phyloP scores from a whole-genome alignment of 352 stramenopile species.

The Pythium aristosporum region DNA sequence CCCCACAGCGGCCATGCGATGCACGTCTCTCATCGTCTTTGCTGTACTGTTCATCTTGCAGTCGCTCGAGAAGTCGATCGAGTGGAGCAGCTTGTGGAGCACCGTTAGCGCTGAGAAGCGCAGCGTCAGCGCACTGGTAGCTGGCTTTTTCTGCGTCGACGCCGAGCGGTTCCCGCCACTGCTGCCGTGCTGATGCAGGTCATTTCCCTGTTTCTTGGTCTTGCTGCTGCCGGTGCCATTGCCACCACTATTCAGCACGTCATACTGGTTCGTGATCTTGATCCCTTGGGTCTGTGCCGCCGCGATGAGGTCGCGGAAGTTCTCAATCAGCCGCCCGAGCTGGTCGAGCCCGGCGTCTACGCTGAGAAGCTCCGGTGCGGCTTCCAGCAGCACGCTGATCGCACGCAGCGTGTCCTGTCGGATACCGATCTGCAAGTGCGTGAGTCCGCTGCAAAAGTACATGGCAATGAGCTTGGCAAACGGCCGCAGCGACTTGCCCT shows the following conservation, averaged over 20 bases:
- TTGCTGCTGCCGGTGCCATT: constrained; percentile 21
- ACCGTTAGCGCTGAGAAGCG: constrained; percentile 63
- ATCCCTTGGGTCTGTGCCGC: constrained; percentile 67
- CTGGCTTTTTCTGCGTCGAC: constrained; percentile 45
- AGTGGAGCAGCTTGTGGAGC: constrained; percentile 61
- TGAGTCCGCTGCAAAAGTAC: constrained; percentile 81
- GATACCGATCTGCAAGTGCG: constrained; percentile 74
- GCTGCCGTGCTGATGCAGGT: constrained; percentile 8
- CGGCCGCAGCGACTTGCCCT: constrained; percentile 49
- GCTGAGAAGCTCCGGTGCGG: constrained; percentile 53
- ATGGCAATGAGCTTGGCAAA: constrained; percentile 75
- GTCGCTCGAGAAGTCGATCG: constrained; percentile 37
- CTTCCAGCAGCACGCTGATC: constrained; percentile 68
- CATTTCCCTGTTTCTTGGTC: constrained; percentile 6
- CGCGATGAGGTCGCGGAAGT: constrained; percentile 73
- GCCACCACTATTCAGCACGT: constrained; percentile 37
- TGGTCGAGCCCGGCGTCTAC: constrained; percentile 53
- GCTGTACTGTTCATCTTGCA: constrained; percentile 6
- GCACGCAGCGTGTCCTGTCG: constrained; percentile 67
- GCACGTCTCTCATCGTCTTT: constrained; percentile 1
- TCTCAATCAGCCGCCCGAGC: constrained; percentile 68
- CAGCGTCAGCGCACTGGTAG: constrained; percentile 43
- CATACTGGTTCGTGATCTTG: constrained; percentile 79
- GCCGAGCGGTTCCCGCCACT: constrained; percentile 23
- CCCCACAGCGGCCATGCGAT: constrained; percentile 24